Base-by-base conservation (phyloP, 2,329 filamentous ascomycete genomes). In the Pyrenophora teres region DNA sequence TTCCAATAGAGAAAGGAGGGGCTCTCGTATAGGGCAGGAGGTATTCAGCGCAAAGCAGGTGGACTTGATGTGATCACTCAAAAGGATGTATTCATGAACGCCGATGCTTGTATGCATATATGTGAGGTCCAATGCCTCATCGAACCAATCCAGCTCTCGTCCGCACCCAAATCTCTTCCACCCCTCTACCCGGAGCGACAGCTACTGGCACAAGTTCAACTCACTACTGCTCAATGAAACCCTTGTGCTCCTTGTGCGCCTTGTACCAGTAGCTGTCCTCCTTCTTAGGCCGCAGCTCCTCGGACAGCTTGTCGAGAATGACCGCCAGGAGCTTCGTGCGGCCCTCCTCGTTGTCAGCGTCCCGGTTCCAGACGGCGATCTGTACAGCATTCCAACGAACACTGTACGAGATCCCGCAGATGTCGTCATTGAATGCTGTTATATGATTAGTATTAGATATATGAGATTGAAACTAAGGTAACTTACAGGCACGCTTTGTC, bases 321-420 rank as follows among this genome's bases (percentile, higher is more conserved):
- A 85, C 87, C 56, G 84, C 78, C 41, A 92, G 81, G 53, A 97
- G 81, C 57, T 80, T 83, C 69, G 93, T 86, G 62, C 94, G 83
- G 5, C 91, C 94, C 62, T 83, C 85, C 68, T 90, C 81, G 75
- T 94, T 92, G 54, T 85, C 87, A 18, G 87, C 87, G 68, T 96
- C 89, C 57, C 94, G 90, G 77, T 96, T 94, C 93, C 93, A 97
- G 68, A 97, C 84, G 63, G 89, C 89, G 71, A 97, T 88, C 58
- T 96, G 84, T 71, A 93, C 87, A 25, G 87, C 88, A 77, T 92
- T 96, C 81, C 94, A 95, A 65, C 92, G 87, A 51, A 93, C 89
- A 1, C 89, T 92, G 59, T 94, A 86, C 36, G 89, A 90, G 40
- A 97, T 87, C 43, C 93, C 93, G 71, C 92, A 94, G 63, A 97